These are phyloP conservation scores for Filobasidium wieringae DNA, from an alignment of 768 basidiomycete species.

Conservation along the genomic window DNA sequence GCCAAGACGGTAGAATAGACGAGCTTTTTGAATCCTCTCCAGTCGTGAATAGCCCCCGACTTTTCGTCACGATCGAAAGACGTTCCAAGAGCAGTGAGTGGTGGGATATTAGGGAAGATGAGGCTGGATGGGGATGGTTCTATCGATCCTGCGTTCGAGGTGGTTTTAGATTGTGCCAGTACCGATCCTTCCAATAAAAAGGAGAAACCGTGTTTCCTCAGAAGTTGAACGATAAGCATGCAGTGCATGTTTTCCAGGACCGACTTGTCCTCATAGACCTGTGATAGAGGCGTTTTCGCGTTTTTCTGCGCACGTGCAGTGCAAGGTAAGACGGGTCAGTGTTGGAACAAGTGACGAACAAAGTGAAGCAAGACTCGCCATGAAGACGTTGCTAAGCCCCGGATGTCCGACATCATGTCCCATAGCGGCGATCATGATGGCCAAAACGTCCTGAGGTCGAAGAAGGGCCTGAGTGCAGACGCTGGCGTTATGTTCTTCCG, in stretches of 20 bases:
- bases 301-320: constrained; percentile 56
- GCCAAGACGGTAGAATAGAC: constrained; percentile 74
- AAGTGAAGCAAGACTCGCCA: constrained; percentile 49
- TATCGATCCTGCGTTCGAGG: constrained; percentile 17
- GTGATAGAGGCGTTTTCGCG: constrained; percentile 73
- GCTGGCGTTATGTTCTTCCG: constrained; percentile 15
- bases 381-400: constrained; percentile 82
- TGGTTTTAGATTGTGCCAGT: background rate
- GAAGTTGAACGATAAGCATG: constrained; percentile 62
- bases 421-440: constrained; percentile 78
- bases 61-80: constrained; percentile 15
- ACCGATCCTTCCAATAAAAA: constrained; percentile 32
- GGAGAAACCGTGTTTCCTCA: constrained; percentile 67
- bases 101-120: background rate
- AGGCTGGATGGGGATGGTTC: constrained; percentile 34
- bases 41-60: constrained; percentile 18
- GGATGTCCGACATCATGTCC: constrained; percentile 98
- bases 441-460: constrained; percentile 61
- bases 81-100: background rate
- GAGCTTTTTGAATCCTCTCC: constrained; percentile 52
- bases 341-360: background rate
- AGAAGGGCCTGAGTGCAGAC: constrained; percentile 37
- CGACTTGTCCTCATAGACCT: constrained; percentile 77
- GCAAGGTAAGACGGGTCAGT: background rate
- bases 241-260: constrained; percentile 85